Base-by-base conservation (phyloP, 73 alveolate species). In the Effrenium voratum region DNA sequence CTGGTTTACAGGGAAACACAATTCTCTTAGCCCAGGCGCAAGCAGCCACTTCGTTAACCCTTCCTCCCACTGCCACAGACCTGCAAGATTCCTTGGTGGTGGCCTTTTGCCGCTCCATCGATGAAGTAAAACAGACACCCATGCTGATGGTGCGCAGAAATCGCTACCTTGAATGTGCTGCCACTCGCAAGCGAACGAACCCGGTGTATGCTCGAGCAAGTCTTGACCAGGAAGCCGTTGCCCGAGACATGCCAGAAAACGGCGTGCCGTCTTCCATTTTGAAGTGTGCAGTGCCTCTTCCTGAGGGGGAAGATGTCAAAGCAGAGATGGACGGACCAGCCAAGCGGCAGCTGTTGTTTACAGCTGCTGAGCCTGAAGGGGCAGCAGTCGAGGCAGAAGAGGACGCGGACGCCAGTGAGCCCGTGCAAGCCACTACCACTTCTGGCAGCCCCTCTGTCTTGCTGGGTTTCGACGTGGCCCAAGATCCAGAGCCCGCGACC, bases 1-100 rank as follows among this genome's bases (percentile, higher is more conserved):
- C 46, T 22, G 92, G 92, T 1, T 49, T 81, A 34, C 12, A 43
- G 3, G 92, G 92, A 8, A 81, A 81, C 92, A 81, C 92, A 5
- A 47, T 81, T 6, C 32, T 81, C 75, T 6, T 81, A 30, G 40
- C 90, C 45, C 90, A 79, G 28, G 90, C 90, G 32, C 68, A 79
- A 44, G 90, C 50, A 12, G 8, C 63, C 19, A 19, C 63, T 19
- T 12, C 63, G 63, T 8, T 19, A 8, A 52, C 8, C 8, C 63
- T 52, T 52, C 63, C 63, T 52, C 19, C 26, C 63, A 52, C 19
- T 8, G n/a, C n/a, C n/a, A n/a, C 8, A 19, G 32, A 63, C 34
- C 8, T 63, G 76, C 76, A 28, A 6, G 76, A 63, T 40, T 22
- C 40, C 76, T 22, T 63, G 76, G 30, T 40, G 30, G 38, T 63